Base-by-base conservation (phyloP, 2,329 filamentous ascomycete genomes). In the Helminthosporium solani region DNA sequence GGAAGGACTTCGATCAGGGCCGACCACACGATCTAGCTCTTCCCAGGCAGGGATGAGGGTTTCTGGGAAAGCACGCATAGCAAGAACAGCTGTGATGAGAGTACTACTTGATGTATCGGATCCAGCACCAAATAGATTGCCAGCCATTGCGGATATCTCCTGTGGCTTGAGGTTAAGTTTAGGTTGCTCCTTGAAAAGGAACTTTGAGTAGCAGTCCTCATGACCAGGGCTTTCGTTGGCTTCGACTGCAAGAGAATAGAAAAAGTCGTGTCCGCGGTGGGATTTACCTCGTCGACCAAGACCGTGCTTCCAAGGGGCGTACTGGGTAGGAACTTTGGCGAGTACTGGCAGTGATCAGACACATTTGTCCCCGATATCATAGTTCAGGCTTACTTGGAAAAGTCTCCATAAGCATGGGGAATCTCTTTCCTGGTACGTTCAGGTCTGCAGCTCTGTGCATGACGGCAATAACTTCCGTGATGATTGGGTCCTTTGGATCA, bases 321-420 rank as follows among this genome's bases (percentile, higher is more conserved):
- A 47, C 36, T 52, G 46, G 18, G 48, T 61, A 7, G 62, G 61
- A 8, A 64, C 52, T 47, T 58, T 61, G 7, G 61, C 57, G 12
- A 64, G 56, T 14, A 61, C 52, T 60, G 36, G 33, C 9, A 4
- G 19, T 48, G 34, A 9, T 37, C 14, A 37, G 19, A 27, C 4
- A 7, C 12, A 27, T 39, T 7, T 27, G 16, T 27, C n/a, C n/a
- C n/a, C n/a, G 7, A 16, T 18, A 15, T 6, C 3, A 25, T 27
- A n/a, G 18, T 23, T 23, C 9, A 18, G 39, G 34, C 55, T 45
- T 42, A 60, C 55, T 63, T 1, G 78, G 78, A 45, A 81, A 81
- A 0, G 78, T 81, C 59, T 81, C 79, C 66, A 81, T 73, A 21
- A 83, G 62, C 76, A 81, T 81, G 3, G 80, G 80, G 48, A 83